Evolutionary conservation across 768 basidiomycete genomes (phyloP).

Genomic region (Rhodotorula babjevae): DNA sequence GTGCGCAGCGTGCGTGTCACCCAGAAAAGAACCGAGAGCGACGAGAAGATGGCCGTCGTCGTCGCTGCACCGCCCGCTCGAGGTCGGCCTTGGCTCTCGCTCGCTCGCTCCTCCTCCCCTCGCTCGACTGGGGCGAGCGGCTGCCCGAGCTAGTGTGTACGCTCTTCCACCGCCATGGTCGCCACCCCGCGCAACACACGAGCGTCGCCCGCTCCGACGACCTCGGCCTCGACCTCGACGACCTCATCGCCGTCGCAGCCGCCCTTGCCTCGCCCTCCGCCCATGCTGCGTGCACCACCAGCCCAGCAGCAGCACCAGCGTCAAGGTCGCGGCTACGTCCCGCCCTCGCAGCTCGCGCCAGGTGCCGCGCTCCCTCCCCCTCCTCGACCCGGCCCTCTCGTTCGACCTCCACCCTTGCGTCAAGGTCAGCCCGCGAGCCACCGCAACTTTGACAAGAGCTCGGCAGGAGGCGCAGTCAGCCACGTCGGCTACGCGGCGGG

Average conservation of each 20-base stretch:
- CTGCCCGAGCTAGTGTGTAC: too few species aligned
- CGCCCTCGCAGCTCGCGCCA: not conserved
- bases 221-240: too few species aligned
- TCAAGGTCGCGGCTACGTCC: not conserved
- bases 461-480: constrained; percentile 13
- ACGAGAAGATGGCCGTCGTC: too few species aligned
- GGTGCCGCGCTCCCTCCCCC: not conserved
- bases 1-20: too few species aligned
- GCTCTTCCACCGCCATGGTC: too few species aligned
- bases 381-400: not conserved
- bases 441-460: constrained; percentile 25
- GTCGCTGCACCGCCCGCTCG: too few species aligned
- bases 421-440: constrained; percentile 18
- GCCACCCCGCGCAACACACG: too few species aligned
- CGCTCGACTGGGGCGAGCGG: too few species aligned
- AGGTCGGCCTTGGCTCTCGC: not conserved
- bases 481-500: not conserved
- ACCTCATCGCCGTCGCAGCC: not conserved
- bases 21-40: too few species aligned
- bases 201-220: not conserved
- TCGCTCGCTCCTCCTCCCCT: not conserved
- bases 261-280: not conserved
- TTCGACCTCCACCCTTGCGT: constrained; percentile 1
- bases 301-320: not conserved
- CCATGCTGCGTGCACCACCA: not conserved